Evolutionary conservation across 139 green algal genomes (phyloP).

Genomic region (Edaphochlamys debaryana): DNA sequence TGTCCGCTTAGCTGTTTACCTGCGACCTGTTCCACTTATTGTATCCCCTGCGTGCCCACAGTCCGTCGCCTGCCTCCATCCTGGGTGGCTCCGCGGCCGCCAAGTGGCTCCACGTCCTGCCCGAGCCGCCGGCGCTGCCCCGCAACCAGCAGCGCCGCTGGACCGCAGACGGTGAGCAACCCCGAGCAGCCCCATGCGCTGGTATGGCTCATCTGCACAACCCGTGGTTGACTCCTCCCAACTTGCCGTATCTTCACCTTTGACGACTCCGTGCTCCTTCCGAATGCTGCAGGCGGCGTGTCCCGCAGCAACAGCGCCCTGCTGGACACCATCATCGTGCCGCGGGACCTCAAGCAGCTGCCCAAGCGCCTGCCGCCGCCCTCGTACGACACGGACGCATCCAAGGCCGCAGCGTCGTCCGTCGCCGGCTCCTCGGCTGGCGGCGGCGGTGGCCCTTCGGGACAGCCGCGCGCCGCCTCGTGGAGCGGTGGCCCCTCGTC

Average conservation of each 20-base stretch:
- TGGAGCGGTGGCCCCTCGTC: neutral
- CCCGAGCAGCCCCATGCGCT: too few species aligned
- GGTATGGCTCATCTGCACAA: too few species aligned
- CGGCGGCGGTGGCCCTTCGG: neutral
- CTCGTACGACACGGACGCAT: slow-evolving; percentile 44
- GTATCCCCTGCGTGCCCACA: too few species aligned
- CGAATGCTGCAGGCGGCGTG: neutral
- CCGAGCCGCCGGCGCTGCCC: slow-evolving; percentile 1
- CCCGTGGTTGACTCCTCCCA: too few species aligned
- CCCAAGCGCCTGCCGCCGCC: slow-evolving; percentile 57
- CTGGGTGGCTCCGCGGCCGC: neutral
- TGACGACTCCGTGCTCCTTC: too few species aligned
- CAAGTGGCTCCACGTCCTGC: slow-evolving; percentile 43
- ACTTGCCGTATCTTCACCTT: too few species aligned
- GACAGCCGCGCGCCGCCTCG: neutral
- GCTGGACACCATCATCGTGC: slow-evolving; percentile 67
- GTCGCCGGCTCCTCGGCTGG: neutral
- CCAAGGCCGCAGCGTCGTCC: neutral
- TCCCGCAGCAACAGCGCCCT: slow-evolving; percentile 6
- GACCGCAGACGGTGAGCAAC: slow-evolving; percentile 23
- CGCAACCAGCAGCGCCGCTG: neutral
- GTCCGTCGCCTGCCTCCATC: slow-evolving; percentile 17
- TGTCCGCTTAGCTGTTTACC: too few species aligned
- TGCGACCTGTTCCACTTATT: too few species aligned
- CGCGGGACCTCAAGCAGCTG: slow-evolving; percentile 55